A percentile compares a stretch with the other conserved stretches of the same genome.
phyloP scores from a whole-genome alignment of 164 flowering plant species.

The Annona cherimola region DNA sequence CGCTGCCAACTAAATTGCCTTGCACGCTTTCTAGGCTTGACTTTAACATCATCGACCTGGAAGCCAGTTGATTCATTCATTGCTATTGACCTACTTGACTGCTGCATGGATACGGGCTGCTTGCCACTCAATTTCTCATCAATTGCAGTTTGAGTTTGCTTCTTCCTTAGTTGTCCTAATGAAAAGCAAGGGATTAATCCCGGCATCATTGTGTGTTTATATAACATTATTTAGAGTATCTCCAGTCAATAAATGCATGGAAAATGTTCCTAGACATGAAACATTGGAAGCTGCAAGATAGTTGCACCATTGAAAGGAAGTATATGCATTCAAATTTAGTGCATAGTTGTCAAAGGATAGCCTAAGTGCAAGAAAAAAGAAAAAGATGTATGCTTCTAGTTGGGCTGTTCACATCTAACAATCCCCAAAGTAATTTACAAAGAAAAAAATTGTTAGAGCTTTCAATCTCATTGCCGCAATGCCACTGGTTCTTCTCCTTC shows the following conservation, averaged over 20 bases:
- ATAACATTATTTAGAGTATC: not conserved
- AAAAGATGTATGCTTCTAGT: too few relatives aligned
- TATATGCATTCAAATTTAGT: too few relatives aligned
- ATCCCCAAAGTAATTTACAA: too few relatives aligned
- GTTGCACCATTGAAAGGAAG: too few relatives aligned
- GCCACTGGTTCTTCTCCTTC: too few relatives aligned
- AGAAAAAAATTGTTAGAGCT: too few relatives aligned
- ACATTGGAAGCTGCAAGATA: not conserved
- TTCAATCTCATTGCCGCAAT: too few relatives aligned
- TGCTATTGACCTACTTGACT: conserved; percentile 1
- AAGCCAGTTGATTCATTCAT: conserved; percentile 10
- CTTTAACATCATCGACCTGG: conserved; percentile 7
- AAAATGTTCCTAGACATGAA: not conserved
- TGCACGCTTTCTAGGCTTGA: conserved; percentile 9
- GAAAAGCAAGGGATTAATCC: conserved; percentile 4
- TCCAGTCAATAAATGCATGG: not conserved
- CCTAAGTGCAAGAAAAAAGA: too few relatives aligned
- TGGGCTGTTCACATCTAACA: too few relatives aligned
- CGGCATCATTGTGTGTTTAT: not conserved
- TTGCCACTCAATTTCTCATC: conserved; percentile 8
- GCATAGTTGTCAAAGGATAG: too few relatives aligned
- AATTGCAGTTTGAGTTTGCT: conserved; percentile 14
- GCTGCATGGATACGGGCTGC: conserved; percentile 11
- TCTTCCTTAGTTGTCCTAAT: conserved; percentile 41
- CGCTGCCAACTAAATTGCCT: conserved; percentile 9